Base-by-base conservation (phyloP, 2,329 filamentous ascomycete species). In the Elsinoe arachidis region DNA sequence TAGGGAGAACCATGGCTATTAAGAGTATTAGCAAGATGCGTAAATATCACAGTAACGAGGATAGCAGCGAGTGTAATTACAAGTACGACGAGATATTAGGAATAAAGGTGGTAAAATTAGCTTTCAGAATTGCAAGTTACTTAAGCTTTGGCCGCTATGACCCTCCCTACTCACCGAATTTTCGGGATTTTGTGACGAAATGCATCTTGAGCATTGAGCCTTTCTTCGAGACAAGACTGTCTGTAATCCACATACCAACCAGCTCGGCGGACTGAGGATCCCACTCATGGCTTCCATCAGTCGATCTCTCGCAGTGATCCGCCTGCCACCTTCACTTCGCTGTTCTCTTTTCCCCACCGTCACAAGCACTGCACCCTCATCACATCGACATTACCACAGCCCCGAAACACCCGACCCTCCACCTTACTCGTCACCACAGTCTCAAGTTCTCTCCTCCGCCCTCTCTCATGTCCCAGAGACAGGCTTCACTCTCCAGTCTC, bases 391-490 rank as follows among this genome's bases (percentile, higher is more conserved):
- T 55, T 93, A 90, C 76, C 87, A 93, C 74, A 91, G 88, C 60
- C 78, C 84, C 72, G 81, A 88, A 67, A 86, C 90, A 67, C 77
- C 82, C 1, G 66, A 79, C 5, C 75, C 82, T 12, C 75, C 81
- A 1, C 78, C 80, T 61, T 95, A 89, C 77, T 83, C 79, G 67
- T 71, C 77, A 61, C 78, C 80, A 69, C 90, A 96, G 76, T 76
- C 79, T 43, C 75, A 81, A 58, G 95, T 97, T 68, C 87, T 99
- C 61, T 79, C 86, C 46, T 83, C 90, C n/a, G 87, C 91, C 15
- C 82, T 93, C 65, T 69, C 74, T 30, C 87, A 95, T 70, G 84
- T 97, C 9, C 90, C 90, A 15, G 71, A 79, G 53, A 81, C 90
- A 69, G 93, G 93, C 69, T 99, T 97, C 78, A 88, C 89, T 0